phyloP scores from a whole-genome alignment of 441 rosid species.

The Syzygium syzygioides region DNA sequence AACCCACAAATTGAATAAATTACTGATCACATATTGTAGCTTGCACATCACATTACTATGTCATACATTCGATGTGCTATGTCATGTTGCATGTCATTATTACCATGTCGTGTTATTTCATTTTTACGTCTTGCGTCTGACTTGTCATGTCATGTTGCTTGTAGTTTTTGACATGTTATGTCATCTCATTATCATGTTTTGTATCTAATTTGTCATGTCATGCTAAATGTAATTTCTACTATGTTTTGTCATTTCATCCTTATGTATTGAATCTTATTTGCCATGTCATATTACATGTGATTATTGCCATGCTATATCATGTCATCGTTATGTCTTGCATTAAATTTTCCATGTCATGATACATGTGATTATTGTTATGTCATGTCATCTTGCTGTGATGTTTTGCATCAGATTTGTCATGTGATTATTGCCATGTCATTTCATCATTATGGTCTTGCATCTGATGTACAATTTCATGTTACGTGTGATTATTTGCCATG shows the following conservation, averaged over 20 bases:
- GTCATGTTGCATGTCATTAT: background rate
- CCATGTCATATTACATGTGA: background rate
- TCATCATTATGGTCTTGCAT: background rate
- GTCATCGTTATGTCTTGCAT: background rate
- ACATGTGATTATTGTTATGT: background rate
- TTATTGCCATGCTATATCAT: background rate
- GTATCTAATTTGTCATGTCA: background rate
- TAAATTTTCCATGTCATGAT: background rate
- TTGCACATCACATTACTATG: background rate
- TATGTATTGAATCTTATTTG: background rate
- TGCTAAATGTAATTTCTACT: background rate
- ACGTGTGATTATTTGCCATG: background rate
- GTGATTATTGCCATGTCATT: background rate
- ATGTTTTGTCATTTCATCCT: background rate
- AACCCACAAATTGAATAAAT: background rate
- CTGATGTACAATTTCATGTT: background rate
- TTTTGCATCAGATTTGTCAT: too few species aligned
- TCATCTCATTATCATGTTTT: background rate
- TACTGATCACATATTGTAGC: background rate
- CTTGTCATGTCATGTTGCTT: background rate
- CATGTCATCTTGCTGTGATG: background rate
- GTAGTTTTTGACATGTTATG: background rate
- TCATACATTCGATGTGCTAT: background rate
- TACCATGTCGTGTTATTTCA: background rate
- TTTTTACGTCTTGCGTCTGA: background rate